Conservation (phyloP, 192 early-diverging fungal genomes). For the Entomortierella chlamydospora region DNA sequence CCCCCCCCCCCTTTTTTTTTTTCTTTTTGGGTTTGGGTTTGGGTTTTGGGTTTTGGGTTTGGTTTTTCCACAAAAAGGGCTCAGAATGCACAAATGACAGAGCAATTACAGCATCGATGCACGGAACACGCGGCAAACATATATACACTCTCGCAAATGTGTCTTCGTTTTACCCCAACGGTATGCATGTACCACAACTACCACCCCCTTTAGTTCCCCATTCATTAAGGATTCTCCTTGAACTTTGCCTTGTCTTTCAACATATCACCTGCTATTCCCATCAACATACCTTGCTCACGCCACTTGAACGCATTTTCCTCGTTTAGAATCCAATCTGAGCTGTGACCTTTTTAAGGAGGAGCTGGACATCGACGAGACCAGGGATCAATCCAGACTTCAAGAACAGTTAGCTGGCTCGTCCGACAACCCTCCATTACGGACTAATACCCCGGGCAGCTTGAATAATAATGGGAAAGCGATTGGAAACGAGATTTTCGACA, state of each 20-base stretch:
- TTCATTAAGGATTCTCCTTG: background rate
- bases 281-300: background rate
- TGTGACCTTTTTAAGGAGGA: constrained; percentile 54
- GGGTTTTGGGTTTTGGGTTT: no score
- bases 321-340: constrained; percentile 45
- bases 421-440: background rate
- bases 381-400: constrained; percentile 24
- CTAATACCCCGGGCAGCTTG: background rate
- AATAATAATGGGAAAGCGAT: constrained; percentile 4
- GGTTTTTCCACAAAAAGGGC: no score
- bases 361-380: constrained; percentile 27
- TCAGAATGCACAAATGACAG: no score
- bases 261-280: background rate
- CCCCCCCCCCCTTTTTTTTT: no score
- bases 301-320: background rate
- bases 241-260: background rate
- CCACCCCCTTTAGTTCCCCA: background rate
- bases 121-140: no score
- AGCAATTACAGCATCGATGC: no score
- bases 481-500: constrained; percentile 41
- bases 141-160: no score
- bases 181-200: background rate
- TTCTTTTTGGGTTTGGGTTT: no score
- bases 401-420: constrained; percentile 10
- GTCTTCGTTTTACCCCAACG: constrained; percentile 31